Base-by-base conservation (phyloP, 768 basidiomycete genomes). In the Mycena capillaripes region DNA sequence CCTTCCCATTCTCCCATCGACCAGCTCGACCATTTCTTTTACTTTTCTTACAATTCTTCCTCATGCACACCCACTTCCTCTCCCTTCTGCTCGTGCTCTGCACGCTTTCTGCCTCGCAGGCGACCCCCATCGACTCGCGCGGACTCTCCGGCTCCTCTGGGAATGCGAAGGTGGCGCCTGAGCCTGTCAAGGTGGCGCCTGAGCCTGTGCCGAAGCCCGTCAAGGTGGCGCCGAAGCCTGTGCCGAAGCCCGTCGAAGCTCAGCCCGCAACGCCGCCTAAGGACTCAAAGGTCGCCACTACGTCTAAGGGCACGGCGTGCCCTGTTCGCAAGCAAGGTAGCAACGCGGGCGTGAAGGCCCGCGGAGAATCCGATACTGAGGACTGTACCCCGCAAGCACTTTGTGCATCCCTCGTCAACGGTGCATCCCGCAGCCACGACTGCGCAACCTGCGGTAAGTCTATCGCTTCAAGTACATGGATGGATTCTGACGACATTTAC, bases 51-150 rank as follows among this genome's bases (percentile, higher is more conserved):
- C 59, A n/a, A 62, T 48, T 30, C 17, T 62, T 62, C 46, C 29
- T 62, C 60, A 62, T 62, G 60, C 46, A 46, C 44, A 19, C 44
- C 44, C 19, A 34, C 16, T 48, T 62, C 29, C n/a, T 62, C 21
- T 62, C 60, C 29, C 60, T 62, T 34, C 32, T 62, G 44, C 44
- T 62, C 21, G 11, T 62, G 44, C 30, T 62, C 30, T 62, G 44
- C 60, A 48, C 46, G 21, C 44, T 48, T 21, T 46, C 34, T 48
- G 44, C 44, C 19, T 32, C 30, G 46, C 60, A 62, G 44, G 60
- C 60, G 44, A 32, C 46, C 34, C 60, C 60, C 44, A 62, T 34
- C 60, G 60, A 62, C 46, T 62, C 44, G 42, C 17, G 42, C 3
- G 40, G 4, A 17, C 40, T 42, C 40, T 42, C 40, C 10, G 4